These are phyloP conservation scores for Poa pratensis DNA, from an alignment of 176 grass and related monocot genomes.

Conservation along the genomic window DNA sequence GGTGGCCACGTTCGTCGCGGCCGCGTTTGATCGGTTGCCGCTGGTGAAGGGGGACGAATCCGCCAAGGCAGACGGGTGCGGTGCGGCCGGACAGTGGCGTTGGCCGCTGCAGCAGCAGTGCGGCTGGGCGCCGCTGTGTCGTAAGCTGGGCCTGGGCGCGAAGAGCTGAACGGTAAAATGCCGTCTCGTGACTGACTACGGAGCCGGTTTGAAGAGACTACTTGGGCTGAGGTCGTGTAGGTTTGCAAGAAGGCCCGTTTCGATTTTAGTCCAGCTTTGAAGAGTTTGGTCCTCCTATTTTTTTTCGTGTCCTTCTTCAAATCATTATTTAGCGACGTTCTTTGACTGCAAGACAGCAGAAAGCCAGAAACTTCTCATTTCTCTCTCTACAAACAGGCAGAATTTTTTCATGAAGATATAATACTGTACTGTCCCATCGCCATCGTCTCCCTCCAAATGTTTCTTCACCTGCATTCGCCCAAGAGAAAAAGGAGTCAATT, in stretches of 20 bases:
- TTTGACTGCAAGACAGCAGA: background rate
- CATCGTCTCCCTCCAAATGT: background rate
- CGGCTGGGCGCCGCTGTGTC: slow-evolving; percentile 18
- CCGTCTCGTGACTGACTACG: too few species aligned
- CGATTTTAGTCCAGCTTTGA: background rate
- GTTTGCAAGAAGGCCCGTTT: background rate
- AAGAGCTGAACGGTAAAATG: slow-evolving; percentile 22
- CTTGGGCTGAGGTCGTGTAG: background rate
- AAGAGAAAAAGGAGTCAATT: background rate
- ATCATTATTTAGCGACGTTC: background rate
- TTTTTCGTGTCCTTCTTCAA: background rate
- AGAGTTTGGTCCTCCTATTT: background rate
- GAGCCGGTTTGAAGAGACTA: background rate
- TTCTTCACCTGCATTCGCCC: background rate
- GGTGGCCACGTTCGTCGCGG: slow-evolving; percentile 56
- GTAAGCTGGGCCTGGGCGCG: slow-evolving; percentile 6
- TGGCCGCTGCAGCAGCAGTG: slow-evolving; percentile 24
- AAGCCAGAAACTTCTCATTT: background rate
- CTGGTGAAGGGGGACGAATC: slow-evolving; percentile 21
- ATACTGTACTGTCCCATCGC: background rate
- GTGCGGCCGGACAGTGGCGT: background rate
- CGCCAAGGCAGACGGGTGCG: background rate
- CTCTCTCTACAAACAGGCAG: too few species aligned
- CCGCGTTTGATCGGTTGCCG: slow-evolving; percentile 56
- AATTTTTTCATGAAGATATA: background rate